These are phyloP conservation scores for Cardamine chenopodiifolia DNA, from an alignment of 345 rosid genomes.

Conservation along the genomic window DNA sequence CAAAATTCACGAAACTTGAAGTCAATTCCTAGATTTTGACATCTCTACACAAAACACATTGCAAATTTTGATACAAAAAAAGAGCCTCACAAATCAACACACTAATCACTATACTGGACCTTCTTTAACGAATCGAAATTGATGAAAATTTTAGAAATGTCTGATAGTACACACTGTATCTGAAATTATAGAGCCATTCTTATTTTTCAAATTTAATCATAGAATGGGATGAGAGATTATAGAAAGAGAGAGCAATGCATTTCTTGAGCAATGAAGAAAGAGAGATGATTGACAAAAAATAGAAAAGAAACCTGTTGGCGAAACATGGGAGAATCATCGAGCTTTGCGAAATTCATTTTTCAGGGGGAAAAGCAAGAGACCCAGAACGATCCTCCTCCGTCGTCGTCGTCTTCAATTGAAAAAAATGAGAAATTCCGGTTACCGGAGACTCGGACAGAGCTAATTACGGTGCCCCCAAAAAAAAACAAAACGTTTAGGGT, in stretches of 20 bases:
- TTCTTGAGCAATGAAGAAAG: neutral
- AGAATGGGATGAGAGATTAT: neutral
- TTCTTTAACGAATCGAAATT: neutral
- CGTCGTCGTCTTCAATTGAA: slow-evolving; percentile 7
- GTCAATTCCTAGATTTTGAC: slow-evolving; percentile 22
- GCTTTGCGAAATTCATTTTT: slow-evolving; percentile 66
- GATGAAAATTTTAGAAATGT: neutral
- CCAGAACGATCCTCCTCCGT: slow-evolving; percentile 23
- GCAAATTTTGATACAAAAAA: neutral
- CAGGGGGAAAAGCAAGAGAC: slow-evolving; percentile 3
- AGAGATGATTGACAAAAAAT: slow-evolving; percentile 1
- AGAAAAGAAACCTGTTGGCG: slow-evolving; percentile 64
- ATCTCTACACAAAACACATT: neutral
- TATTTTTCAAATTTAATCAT: neutral
- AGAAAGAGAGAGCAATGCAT: neutral
- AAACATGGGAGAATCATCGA: slow-evolving; percentile 89
- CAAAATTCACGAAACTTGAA: neutral
- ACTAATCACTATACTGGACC: neutral
- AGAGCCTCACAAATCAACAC: neutral
- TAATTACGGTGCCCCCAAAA: neutral
- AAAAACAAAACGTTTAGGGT: slow-evolving; percentile 2
- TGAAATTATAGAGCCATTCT: neutral
- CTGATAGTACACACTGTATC: neutral
- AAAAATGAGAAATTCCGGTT: neutral
- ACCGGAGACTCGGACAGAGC: slow-evolving; percentile 24